Base-by-base conservation (phyloP, 805 yeast genomes). In the Pichia sporocuriosa region DNA sequence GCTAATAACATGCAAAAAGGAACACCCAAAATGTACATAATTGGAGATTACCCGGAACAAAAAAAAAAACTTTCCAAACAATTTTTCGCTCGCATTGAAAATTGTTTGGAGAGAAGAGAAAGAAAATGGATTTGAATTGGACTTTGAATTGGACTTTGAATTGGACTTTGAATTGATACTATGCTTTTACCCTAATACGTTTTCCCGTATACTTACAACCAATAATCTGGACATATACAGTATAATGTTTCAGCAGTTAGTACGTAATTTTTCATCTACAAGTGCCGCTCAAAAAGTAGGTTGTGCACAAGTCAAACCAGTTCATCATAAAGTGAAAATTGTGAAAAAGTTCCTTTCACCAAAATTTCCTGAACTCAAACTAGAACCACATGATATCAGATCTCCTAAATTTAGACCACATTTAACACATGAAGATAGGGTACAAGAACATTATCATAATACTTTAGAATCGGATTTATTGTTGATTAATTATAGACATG, bases 271-370 rank as follows among this genome's bases (percentile, higher is more conserved):
- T 45, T 59, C 67, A 19, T 48, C 62, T 33, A 47, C 65, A 0
- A 35, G 54, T 47, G 66, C 52, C 39, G 64, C 55, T 29, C 64
- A 63, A 44, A 73, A 66, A 59, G 73, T 73, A 37, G 82, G 78
- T 24, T 76, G 73, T 60, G 82, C 94, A 30, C 73, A 85, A 39
- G 89, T 86, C 28, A 76, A 82, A 38, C 97, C 98, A 2, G 94
- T 90, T 13, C 98, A 93, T 62, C 98, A 93, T 63, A 72, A 77
- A 45, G 84, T 90, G 33, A 77, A 76, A 50, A 78, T 86, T 56
- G 73, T 76, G 54, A 93, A 93, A 61, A 66, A 78, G 29, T 75
- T 75, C 41, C 72, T 90, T 37, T 81, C 89, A 28, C 88, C 90
- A 43, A 70, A 81, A 46, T 84, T 80, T 61, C 77, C 83, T 39